These are phyloP conservation scores for Colletotrichum trifolii DNA, from an alignment of 2,329 filamentous ascomycete genomes.

Conservation along the genomic window DNA sequence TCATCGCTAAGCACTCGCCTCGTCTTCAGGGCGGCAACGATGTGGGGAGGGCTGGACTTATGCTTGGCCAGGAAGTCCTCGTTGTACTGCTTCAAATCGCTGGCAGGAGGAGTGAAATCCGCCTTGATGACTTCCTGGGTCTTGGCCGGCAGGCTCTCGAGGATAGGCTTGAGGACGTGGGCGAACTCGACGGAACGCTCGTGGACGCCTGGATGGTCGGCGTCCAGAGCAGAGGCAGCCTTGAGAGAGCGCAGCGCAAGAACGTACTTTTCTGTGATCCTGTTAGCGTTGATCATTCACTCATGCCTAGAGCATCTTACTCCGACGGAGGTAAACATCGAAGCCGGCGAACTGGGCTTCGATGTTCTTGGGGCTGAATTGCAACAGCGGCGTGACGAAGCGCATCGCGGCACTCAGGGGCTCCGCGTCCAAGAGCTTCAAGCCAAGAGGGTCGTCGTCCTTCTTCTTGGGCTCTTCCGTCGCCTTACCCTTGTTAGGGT, in stretches of 20 bases:
- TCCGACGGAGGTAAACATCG: conserved; percentile 85
- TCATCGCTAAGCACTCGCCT: conserved; percentile 69
- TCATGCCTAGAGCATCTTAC: conserved; percentile 63
- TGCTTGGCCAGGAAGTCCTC: conserved; percentile 72
- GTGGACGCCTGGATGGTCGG: conserved; percentile 77
- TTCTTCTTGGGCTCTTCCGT: conserved; percentile 77
- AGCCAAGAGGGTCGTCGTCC: conserved; percentile 88
- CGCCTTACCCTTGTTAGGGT: conserved; percentile 81
- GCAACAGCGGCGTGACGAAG: conserved; percentile 83
- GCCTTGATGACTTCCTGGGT: conserved; percentile 76
- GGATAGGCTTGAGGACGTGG: conserved; percentile 66
- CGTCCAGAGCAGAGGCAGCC: conserved; percentile 75
- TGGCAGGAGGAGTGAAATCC: conserved; percentile 62
- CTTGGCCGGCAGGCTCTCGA: conserved; percentile 71
- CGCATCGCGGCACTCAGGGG: conserved; percentile 89
- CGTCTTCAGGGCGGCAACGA: conserved; percentile 71
- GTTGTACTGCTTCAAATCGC: conserved; percentile 69
- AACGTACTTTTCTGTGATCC: conserved; percentile 78
- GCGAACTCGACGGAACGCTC: conserved; percentile 79
- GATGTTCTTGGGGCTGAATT: conserved; percentile 83
- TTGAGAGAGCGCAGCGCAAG: conserved; percentile 89
- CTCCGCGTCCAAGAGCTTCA: conserved; percentile 83
- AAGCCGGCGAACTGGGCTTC: conserved; percentile 88
- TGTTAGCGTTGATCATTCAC: conserved; percentile 41
- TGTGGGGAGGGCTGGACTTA: conserved; percentile 69